Base-by-base conservation (phyloP, 495 filamentous ascomycete species). In the Talaromyces trachyspermus region DNA sequence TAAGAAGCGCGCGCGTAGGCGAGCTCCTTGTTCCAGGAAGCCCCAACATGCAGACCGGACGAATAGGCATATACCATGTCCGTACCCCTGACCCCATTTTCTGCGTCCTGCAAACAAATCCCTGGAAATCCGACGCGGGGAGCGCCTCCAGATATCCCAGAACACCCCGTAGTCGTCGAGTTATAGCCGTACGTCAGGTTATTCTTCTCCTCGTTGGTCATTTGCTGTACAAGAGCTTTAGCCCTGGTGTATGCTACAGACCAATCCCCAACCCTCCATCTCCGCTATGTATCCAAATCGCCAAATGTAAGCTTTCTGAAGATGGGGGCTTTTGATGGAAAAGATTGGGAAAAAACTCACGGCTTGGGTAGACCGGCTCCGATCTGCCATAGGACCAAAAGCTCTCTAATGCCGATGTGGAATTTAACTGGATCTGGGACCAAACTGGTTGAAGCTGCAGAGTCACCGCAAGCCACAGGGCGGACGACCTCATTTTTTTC, bases 371-470 rank as follows among this genome's bases (percentile, higher is more conserved):
- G 11, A 80, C 68, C 1, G 72, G 65, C 0, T 73, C 70, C 30
- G 74, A 78, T 44, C 75, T 61, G 18, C 78, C 78, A 54, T 83
- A 80, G 48, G 81, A 83, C n/a, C n/a, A n/a, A n/a, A n/a, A n/a
- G n/a, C n/a, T n/a, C n/a, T n/a, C n/a, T n/a, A n/a, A n/a, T n/a
- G n/a, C n/a, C n/a, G n/a, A n/a, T n/a, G n/a, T n/a, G n/a, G n/a
- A n/a, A n/a, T n/a, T n/a, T n/a, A n/a, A n/a, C n/a, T n/a, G n/a
- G n/a, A n/a, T n/a, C n/a, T n/a, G n/a, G n/a, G n/a, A n/a, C n/a
- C n/a, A n/a, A n/a, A n/a, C n/a, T n/a, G n/a, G n/a, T n/a, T n/a
- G n/a, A n/a, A n/a, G n/a, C n/a, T n/a, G n/a, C n/a, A n/a, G n/a
- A n/a, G n/a, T n/a, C n/a, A n/a, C n/a, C n/a, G n/a, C n/a, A n/a